Evolutionary conservation across 306 rosid species (phyloP).

Genomic region (Gynostemma pentaphyllum): DNA sequence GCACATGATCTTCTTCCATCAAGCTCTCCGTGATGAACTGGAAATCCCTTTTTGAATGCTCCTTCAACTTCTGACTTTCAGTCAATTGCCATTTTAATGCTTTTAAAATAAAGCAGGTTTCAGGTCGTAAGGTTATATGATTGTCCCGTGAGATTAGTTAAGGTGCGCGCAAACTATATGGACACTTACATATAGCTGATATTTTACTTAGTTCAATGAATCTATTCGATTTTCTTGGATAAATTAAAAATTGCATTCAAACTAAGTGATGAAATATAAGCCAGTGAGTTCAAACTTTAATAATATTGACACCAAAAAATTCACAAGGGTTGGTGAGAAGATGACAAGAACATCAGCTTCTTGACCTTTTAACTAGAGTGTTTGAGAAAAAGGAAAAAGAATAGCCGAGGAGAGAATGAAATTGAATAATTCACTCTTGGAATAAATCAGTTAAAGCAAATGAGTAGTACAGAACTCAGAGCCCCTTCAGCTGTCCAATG

Average conservation of each 20-base stretch:
- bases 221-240: neutral
- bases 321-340: neutral
- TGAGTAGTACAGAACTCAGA: conserved; percentile 18
- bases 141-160: too few species aligned
- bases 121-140: too few species aligned
- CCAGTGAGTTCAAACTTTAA: neutral
- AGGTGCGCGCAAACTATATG: too few species aligned
- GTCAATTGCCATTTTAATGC: neutral
- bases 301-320: neutral
- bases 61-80: neutral
- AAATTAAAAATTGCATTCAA: neutral
- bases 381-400: neutral
- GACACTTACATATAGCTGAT: too few species aligned
- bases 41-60: neutral
- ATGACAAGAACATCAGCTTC: conserved; percentile 3
- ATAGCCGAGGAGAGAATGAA: neutral
- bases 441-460: neutral
- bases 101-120: too few species aligned
- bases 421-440: neutral
- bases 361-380: neutral
- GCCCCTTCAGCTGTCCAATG: conserved; percentile 69
- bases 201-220: neutral
- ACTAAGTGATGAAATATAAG: neutral
- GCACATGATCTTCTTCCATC: neutral
- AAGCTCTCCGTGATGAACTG: neutral